Base-by-base conservation (phyloP, 1,284 basidiomycete species). In the Omphalotus olearius region DNA sequence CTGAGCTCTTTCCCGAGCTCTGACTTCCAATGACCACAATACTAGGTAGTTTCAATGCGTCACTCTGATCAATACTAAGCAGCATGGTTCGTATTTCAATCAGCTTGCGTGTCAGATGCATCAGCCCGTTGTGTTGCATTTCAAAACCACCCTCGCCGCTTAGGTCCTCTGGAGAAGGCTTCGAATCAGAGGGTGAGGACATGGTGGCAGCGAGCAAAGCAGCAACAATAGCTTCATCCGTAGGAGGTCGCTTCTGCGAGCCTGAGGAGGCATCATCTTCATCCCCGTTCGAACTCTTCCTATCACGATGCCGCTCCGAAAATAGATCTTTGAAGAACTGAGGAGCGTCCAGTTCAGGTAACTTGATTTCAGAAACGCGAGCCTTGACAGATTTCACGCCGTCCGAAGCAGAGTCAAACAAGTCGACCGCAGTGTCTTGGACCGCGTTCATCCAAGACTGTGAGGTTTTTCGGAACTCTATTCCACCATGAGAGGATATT, bases 1-100 rank as follows among this genome's bases (percentile, higher is more conserved):
- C 97, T 23, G 91, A 95, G 62, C 93, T 96, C 77, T 99, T 99
- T 4, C 96, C 96, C 3, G 92, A 95, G 67, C 93, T 97, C 72
- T 99, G 96, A 63, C 93, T 96, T 11, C 96, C 96, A 58, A 99
- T 93, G 46, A 99, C 97, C 35, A 99, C 96, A 55, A 99, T 98
- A 58, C 92, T 95, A 0, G 96, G 96, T 11, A 99, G 73, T 59
- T 94, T 96, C 61, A 99, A 78, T 14, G 88, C 82, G 58, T 96
- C 93, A 59, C 90, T 94, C 69, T 98, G 93, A 68, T 98, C 97
- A 52, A 98, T 95, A 58, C 89, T 89, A 38, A 98, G 78, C 39
- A 99, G 76, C 75, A 99, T 95, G 55, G 81, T 89, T 55, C 97
- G 77, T 60, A 99, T 97, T 69, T 97, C 94, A 63, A 99, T 99